These are phyloP conservation scores for Fusarium newnesense DNA, from an alignment of 2,329 filamentous ascomycete species.

Conservation along the genomic window DNA sequence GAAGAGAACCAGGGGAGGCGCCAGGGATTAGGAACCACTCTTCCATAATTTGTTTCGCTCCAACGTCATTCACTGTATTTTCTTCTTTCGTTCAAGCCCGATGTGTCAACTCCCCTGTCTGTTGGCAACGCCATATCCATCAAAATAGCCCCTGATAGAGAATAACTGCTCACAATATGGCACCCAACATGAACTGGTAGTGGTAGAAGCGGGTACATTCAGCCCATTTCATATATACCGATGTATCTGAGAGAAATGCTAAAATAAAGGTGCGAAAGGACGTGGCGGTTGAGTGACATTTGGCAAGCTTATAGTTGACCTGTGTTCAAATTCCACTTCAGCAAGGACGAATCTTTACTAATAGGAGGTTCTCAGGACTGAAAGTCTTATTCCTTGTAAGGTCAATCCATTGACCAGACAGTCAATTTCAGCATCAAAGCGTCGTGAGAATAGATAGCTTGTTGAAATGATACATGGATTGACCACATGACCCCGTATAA, in stretches of 20 bases:
- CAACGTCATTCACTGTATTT: background rate
- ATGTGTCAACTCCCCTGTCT: background rate
- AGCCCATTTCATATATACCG: background rate
- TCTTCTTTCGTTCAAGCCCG: background rate
- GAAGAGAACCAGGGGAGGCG: background rate
- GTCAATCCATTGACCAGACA: fast-evolving
- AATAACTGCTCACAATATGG: background rate
- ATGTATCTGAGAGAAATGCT: background rate
- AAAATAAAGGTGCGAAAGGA: background rate
- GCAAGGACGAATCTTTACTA: background rate
- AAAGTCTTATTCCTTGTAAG: background rate
- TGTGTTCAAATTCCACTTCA: background rate
- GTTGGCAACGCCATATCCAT: background rate
- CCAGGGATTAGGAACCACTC: background rate
- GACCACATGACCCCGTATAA: background rate
- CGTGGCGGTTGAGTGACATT: background rate
- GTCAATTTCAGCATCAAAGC: background rate
- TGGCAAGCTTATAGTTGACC: background rate
- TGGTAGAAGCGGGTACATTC: fast-evolving
- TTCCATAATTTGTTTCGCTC: background rate
- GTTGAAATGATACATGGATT: background rate
- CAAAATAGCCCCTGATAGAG: background rate
- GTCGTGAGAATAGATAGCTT: background rate
- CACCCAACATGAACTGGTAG: background rate
- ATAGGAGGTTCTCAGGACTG: background rate